Conservation (phyloP, 495 filamentous ascomycete species). For the Astrothelium macrocarpum region DNA sequence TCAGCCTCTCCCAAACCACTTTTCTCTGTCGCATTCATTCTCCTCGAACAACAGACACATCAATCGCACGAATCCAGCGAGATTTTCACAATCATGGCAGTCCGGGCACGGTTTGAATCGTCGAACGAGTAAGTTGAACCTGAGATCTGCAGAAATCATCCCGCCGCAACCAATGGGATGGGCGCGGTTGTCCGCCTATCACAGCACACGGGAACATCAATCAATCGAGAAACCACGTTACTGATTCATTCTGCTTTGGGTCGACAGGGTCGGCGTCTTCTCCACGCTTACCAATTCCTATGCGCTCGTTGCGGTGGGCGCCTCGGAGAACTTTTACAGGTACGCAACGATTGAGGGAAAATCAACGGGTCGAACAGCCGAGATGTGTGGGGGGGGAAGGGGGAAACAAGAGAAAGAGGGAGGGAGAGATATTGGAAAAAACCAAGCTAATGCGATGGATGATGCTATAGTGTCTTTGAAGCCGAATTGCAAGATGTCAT, state of each 20-base stretch:
- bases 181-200: neutral
- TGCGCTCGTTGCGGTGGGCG: conserved; percentile 83
- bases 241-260: too few relatives aligned
- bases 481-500: conserved; percentile 95
- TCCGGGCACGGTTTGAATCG: conserved; percentile 73
- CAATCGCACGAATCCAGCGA: too few relatives aligned
- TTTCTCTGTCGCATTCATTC: neutral
- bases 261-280: conserved; percentile 96
- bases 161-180: conserved; percentile 8
- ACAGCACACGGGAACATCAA: neutral
- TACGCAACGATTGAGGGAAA: conserved; percentile 21
- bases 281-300: conserved; percentile 93
- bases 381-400: neutral
- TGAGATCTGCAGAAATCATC: conserved; percentile 13
- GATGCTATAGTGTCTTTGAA: conserved; percentile 62
- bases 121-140: conserved; percentile 96
- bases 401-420: conserved; percentile 16
- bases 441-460: neutral
- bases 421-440: neutral
- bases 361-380: neutral
- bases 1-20: neutral
- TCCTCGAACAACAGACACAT: too few relatives aligned
- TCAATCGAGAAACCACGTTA: neutral
- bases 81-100: conserved; percentile 29
- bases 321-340: conserved; percentile 97